These are phyloP conservation scores for Aspergillus fijiensis DNA, from an alignment of 2,329 filamentous ascomycete species.

Conservation along the genomic window DNA sequence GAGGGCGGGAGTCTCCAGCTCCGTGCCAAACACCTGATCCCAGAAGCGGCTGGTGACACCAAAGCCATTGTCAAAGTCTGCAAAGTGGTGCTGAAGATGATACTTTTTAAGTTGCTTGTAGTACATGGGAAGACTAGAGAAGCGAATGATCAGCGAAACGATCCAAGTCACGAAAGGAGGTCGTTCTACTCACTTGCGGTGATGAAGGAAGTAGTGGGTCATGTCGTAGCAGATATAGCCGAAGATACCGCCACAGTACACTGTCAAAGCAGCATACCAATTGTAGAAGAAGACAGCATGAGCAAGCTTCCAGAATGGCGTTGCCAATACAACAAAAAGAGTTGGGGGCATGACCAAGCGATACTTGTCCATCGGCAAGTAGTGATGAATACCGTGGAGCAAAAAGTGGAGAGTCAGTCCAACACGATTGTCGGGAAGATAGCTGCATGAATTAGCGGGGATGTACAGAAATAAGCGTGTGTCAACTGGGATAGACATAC, in stretches of 20 bases:
- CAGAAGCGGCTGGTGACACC: constrained; percentile 96
- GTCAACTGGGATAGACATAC: constrained; percentile 52
- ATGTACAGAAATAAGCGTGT: neutral
- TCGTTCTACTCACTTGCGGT: constrained; percentile 67
- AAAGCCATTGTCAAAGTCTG: constrained; percentile 96
- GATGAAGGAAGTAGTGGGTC: constrained; percentile 98
- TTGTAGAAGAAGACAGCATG: constrained; percentile 78
- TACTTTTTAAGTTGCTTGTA: constrained; percentile 96
- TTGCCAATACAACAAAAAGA: constrained; percentile 77
- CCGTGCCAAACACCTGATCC: constrained; percentile 89
- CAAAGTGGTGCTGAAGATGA: constrained; percentile 94
- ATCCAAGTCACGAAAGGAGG: neutral
- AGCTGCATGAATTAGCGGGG: constrained; percentile 52
- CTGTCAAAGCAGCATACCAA: constrained; percentile 76
- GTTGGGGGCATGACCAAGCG: constrained; percentile 95
- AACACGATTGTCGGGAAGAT: constrained; percentile 87
- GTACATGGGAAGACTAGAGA: constrained; percentile 70
- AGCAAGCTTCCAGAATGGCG: constrained; percentile 89
- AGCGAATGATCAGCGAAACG: constrained; percentile 12
- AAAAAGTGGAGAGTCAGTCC: constrained; percentile 85
- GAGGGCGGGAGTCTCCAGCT: constrained; percentile 56
- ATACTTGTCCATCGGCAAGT: constrained; percentile 98
- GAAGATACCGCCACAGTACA: constrained; percentile 88
- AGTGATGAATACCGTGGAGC: constrained; percentile 95
- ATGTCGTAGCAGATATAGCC: constrained; percentile 96